Percentiles rank a stretch among this genome's conserved stretches.
These are phyloP conservation scores for Euryodendron excelsum DNA, from an alignment of 148 eudicot species.

Conservation along the genomic window DNA sequence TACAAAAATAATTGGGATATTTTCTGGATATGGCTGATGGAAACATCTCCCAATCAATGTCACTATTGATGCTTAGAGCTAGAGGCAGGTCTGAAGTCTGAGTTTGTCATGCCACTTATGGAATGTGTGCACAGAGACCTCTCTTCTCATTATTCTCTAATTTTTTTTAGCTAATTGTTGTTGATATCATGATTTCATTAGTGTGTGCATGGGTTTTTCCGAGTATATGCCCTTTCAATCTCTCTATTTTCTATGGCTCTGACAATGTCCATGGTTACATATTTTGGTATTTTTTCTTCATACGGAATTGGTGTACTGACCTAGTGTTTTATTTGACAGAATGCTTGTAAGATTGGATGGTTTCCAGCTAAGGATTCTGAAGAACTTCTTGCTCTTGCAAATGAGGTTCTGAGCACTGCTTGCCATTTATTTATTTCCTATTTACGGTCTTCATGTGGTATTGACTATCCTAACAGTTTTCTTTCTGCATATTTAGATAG, in stretches of 20 bases:
- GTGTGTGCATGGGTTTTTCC: not conserved
- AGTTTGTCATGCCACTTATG: not conserved
- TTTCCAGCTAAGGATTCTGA: constrained; percentile 49
- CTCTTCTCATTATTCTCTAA: no score
- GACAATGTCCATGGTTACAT: not conserved
- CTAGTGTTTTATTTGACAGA: constrained; percentile 35
- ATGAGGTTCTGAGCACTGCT: constrained; percentile 51
- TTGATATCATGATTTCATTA: not conserved
- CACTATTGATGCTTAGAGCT: not conserved
- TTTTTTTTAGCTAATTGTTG: not conserved
- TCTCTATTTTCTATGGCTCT: not conserved
- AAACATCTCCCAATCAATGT: not conserved
- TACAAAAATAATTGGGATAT: not conserved
- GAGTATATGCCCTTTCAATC: not conserved
- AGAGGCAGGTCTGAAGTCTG: not conserved
- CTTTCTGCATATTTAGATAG: constrained; percentile 39
- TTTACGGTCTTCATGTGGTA: no score
- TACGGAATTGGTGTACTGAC: no score
- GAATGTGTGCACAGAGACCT: not conserved
- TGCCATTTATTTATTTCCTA: not conserved
- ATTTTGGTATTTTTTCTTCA: no score
- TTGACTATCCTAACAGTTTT: constrained; percentile 5
- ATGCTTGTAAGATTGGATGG: constrained; percentile 84
- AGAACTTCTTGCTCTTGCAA: constrained; percentile 61
- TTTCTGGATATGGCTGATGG: not conserved